Evolutionary conservation across 495 filamentous ascomycete genomes (phyloP).

Genomic region (Penicillium herquei): DNA sequence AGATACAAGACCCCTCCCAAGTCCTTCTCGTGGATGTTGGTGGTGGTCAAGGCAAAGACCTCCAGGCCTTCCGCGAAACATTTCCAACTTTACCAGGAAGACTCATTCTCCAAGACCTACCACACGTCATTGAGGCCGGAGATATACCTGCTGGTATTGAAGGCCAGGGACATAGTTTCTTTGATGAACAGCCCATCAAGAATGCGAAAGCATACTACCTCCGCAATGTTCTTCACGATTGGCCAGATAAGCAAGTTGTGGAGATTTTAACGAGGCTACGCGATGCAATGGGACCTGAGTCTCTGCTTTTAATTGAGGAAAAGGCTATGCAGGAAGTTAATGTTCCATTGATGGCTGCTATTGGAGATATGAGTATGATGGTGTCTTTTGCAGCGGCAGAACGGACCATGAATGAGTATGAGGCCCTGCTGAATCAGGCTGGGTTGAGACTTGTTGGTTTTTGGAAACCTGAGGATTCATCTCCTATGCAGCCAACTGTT

Average conservation of each 20-base stretch:
- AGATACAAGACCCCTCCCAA: not conserved
- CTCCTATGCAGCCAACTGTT: not conserved
- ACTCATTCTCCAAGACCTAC: slow-evolving; percentile 3
- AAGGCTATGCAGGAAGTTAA: slow-evolving; percentile 3
- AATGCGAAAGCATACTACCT: slow-evolving; percentile 3
- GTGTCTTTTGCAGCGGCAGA: slow-evolving; percentile 1
- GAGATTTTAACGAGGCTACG: slow-evolving; percentile 1
- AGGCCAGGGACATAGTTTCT: slow-evolving; percentile 1
- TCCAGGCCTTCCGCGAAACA: not conserved
- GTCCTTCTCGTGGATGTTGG: slow-evolving; percentile 2
- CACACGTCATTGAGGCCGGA: slow-evolving; percentile 1
- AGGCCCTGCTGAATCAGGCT: not conserved
- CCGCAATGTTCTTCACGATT: slow-evolving; percentile 8
- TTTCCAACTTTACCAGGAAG: not conserved
- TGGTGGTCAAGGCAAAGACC: slow-evolving; percentile 1
- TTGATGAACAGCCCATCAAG: slow-evolving; percentile 5
- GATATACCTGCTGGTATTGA: not conserved
- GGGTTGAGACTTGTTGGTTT: not conserved
- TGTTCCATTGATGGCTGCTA: slow-evolving; percentile 4
- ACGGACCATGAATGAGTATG: not conserved
- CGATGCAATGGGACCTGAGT: not conserved
- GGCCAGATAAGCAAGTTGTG: slow-evolving; percentile 7
- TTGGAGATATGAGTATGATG: slow-evolving; percentile 9
- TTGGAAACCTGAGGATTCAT: not conserved
- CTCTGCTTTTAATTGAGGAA: slow-evolving; percentile 1